Percentiles rank a stretch among this genome's conserved stretches.
These are phyloP conservation scores for Drechslera avenae DNA, from an alignment of 2,329 filamentous ascomycete genomes.

Conservation along the genomic window DNA sequence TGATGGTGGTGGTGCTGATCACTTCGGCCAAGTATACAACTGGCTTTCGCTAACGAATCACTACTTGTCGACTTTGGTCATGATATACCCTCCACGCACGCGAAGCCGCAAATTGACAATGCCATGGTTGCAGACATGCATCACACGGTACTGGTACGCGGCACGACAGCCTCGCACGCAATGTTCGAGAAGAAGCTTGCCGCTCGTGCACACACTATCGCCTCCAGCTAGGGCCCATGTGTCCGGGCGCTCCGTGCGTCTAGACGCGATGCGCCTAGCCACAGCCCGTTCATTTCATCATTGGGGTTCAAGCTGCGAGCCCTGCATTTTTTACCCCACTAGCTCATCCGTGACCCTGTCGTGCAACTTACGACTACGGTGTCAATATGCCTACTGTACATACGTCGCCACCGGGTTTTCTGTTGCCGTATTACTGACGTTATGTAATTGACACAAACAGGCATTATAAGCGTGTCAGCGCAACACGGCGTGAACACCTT, in stretches of 20 bases:
- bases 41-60: too few species aligned
- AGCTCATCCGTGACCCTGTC: not conserved
- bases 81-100: not conserved
- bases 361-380: too few species aligned
- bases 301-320: not conserved
- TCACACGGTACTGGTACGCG: not conserved
- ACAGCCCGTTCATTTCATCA: not conserved
- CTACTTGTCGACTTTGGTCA: not conserved
- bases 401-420: not conserved
- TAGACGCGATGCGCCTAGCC: not conserved
- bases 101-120: not conserved
- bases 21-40: too few species aligned
- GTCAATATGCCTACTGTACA: too few species aligned
- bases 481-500: slow-evolving; percentile 17
- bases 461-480: slow-evolving; percentile 6
- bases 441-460: not conserved
- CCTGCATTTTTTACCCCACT: not conserved
- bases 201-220: not conserved
- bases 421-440: not conserved
- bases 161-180: not conserved
- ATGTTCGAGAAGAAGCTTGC: not conserved
- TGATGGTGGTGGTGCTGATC: too few species aligned
- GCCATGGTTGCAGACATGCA: not conserved
- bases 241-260: not conserved
- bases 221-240: not conserved